Conservation (phyloP, 169 alveolate genomes). For the Miamiensis avidus region DNA sequence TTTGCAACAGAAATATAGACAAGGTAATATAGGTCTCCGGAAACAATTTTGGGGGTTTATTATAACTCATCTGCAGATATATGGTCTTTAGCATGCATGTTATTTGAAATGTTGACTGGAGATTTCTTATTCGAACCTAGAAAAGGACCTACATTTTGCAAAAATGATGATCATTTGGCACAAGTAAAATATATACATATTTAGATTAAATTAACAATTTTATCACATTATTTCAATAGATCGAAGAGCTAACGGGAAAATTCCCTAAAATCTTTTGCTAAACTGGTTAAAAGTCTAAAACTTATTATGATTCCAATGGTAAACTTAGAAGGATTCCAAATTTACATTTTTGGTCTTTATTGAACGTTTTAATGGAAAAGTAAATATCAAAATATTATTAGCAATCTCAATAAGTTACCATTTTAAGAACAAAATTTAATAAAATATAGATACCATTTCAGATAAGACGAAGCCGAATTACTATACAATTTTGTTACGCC, state of each 20-base stretch:
- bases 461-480: slow-evolving; percentile 84
- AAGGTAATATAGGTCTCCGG: slow-evolving; percentile 98
- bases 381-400: background rate
- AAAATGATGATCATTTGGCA: slow-evolving; percentile 94
- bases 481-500: slow-evolving; percentile 79
- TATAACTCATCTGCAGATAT: slow-evolving; percentile 96
- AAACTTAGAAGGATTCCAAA: slow-evolving; percentile 72
- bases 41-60: slow-evolving; percentile 94
- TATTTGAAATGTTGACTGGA: slow-evolving; percentile 98
- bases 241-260: slow-evolving; percentile 90
- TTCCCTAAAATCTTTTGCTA: slow-evolving; percentile 89
- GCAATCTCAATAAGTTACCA: background rate
- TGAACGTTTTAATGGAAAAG: slow-evolving; percentile 84
- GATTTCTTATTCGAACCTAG: slow-evolving; percentile 98
- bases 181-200: slow-evolving; percentile 68
- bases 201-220: background rate
- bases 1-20: slow-evolving; percentile 97
- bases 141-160: slow-evolving; percentile 80
- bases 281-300: slow-evolving; percentile 78
- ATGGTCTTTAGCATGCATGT: slow-evolving; percentile 98
- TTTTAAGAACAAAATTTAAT: background rate
- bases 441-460: slow-evolving; percentile 56
- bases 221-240: slow-evolving; percentile 14
- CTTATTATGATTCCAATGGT: slow-evolving; percentile 75
- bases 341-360: slow-evolving; percentile 80